Percentiles rank a stretch among this genome's conserved stretches.
These are phyloP conservation scores for Beauveria sp. DNA, from an alignment of 2,329 filamentous ascomycete genomes.

Conservation along the genomic window DNA sequence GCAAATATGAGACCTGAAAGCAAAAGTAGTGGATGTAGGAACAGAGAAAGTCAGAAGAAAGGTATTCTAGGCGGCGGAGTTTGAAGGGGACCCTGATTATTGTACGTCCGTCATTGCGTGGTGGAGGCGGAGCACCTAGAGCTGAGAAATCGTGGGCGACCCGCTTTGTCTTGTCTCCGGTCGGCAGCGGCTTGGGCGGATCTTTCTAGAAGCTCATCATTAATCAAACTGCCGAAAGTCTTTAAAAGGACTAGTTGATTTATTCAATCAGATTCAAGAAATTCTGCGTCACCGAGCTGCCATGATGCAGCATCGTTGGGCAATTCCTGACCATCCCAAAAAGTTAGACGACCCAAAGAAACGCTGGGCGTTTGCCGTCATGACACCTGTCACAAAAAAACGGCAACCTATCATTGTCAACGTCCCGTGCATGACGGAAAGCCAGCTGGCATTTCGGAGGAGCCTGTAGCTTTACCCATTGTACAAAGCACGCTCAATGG, in stretches of 20 bases:
- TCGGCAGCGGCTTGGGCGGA: background rate
- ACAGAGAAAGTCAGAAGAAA: background rate
- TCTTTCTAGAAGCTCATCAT: constrained; percentile 2
- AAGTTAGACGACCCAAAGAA: too few species aligned
- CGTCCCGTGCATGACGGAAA: background rate
- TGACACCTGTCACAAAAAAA: background rate
- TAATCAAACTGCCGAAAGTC: too few species aligned
- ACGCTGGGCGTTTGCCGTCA: background rate
- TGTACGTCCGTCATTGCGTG: background rate
- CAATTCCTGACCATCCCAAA: too few species aligned
- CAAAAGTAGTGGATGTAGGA: background rate
- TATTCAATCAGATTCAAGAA: too few species aligned
- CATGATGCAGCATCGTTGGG: too few species aligned
- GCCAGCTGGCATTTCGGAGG: too few species aligned
- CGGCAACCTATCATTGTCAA: background rate
- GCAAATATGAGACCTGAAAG: background rate
- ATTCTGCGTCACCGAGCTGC: too few species aligned
- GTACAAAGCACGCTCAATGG: background rate
- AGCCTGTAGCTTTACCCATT: background rate
- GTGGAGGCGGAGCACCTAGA: background rate
- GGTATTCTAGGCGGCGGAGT: background rate
- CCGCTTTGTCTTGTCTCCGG: background rate
- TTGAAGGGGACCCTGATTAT: constrained; percentile 2
- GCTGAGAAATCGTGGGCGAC: background rate
- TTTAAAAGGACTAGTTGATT: too few species aligned